phyloP scores from a whole-genome alignment of 2,329 filamentous ascomycete species.

The Colletotrichum eremochloae region DNA sequence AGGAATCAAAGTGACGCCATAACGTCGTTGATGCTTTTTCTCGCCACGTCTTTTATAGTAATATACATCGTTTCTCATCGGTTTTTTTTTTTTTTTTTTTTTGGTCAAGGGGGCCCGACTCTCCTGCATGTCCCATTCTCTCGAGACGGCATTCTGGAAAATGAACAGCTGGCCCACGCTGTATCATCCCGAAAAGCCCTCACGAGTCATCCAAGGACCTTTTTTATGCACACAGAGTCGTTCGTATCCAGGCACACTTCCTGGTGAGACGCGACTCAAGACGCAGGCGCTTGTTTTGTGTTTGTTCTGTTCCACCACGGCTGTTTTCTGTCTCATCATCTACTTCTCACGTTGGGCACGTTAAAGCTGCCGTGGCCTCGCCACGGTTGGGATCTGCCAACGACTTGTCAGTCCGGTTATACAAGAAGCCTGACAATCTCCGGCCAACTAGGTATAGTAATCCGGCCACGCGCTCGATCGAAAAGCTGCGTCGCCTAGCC shows the following conservation, averaged over 20 bases:
- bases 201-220: constrained; percentile 29
- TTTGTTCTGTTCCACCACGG: constrained; percentile 23
- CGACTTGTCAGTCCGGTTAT: neutral
- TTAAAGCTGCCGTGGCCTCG: constrained; percentile 6
- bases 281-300: constrained; percentile 31
- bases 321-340: constrained; percentile 23
- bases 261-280: constrained; percentile 33
- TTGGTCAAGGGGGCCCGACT: constrained; percentile 7
- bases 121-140: constrained; percentile 11
- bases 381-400: neutral
- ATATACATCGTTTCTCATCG: neutral
- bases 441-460: neutral
- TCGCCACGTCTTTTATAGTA: neutral
- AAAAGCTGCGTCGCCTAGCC: neutral
- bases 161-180: constrained; percentile 37
- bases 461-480: no score
- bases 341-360: constrained; percentile 5
- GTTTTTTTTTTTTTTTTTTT: neutral
- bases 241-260: constrained; percentile 7
- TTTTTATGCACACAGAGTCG: neutral
- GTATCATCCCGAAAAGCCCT: constrained; percentile 32
- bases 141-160: constrained; percentile 6
- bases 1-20: neutral
- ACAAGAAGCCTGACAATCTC: neutral
- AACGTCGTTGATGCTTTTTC: constrained; percentile 3